Base-by-base conservation (phyloP, 2,329 filamentous ascomycete species). In the Colletotrichum horii region DNA sequence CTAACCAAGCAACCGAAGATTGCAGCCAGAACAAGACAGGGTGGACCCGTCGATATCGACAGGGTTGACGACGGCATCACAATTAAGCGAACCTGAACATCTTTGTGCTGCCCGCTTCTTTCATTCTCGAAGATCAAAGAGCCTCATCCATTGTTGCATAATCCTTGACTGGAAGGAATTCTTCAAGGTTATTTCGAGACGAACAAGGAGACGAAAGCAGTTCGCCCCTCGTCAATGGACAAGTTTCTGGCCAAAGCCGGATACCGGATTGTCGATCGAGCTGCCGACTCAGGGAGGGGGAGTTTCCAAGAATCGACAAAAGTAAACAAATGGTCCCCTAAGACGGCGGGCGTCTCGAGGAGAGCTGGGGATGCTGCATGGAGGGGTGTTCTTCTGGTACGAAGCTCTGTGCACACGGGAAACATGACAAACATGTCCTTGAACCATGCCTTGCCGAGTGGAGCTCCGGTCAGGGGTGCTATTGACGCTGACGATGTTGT, bases 241-340 rank as follows among this genome's bases (percentile, higher is more conserved):
- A 67, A 32, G 43, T 67, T 28, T 24, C 56, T 30, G n/a, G 38
- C 28, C 52, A 56, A 72, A 64, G 69, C 56, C 22, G 43, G 48
- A 60, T 22, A 56, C 62, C 56, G 55, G 43, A 22, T 56, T 68
- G 64, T 64, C 56, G 64, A 52, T 73, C 73, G 69, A 66, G 69
- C 62, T 72, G 55, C 30, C 32, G 56, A 28, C 30, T 15, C 61
- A 75, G 28, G 38, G 28, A 58, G 15, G 58, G 58, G 30, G 32
- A 68, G 70, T 68, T 64, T 75, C 70, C 73, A 36, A 73, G 34
- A 73, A 67, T 65, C 24, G 73, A 73, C 70, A 22, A 75, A 75
- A 75, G 73, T 75, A 75, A 75, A 75, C 70, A 75, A 73, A 73
- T 34, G 58, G 56, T 64, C 73, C 70, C 73, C 73, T 73, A 75